phyloP scores from a whole-genome alignment of 371 early-diverging fungal genomes.

The Rhizopus sp. region DNA sequence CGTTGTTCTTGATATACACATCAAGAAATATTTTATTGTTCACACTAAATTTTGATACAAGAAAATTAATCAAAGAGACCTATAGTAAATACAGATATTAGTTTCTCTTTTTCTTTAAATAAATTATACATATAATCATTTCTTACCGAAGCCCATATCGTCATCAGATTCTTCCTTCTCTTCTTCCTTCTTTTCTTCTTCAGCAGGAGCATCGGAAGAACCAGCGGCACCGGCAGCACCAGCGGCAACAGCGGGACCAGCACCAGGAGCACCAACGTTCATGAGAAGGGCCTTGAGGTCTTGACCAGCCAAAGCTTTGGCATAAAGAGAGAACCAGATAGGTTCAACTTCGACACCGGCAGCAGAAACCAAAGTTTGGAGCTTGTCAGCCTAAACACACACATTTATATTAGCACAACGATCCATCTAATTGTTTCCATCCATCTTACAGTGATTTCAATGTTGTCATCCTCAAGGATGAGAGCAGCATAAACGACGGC shows the following conservation, averaged over 20 bases:
- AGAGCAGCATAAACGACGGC: conserved; percentile 97
- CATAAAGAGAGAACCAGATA: conserved; percentile 96
- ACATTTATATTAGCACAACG: not conserved
- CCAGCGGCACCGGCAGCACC: conserved; percentile 55
- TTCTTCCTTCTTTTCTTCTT: conserved; percentile 64
- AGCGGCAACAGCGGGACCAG: conserved; percentile 60
- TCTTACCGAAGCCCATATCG: conserved; percentile 88
- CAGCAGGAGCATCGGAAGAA: conserved; percentile 57
- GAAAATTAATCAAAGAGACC: conserved; percentile 84
- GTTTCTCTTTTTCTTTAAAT: not conserved
- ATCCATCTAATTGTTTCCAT: not conserved
- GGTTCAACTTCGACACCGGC: conserved; percentile 93
- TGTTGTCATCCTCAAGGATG: conserved; percentile 96
- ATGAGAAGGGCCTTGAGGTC: conserved; percentile 87
- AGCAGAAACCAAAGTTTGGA: conserved; percentile 87
- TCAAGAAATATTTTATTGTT: conserved; percentile 1
- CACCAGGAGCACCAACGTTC: conserved; percentile 84
- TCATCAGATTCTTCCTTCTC: conserved; percentile 92
- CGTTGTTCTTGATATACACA: conserved; percentile 2
- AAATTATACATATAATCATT: not conserved
- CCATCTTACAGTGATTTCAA: conserved; percentile 92
- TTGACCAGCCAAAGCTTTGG: conserved; percentile 97
- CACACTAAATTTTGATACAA: conserved; percentile 1
- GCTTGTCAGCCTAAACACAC: conserved; percentile 86
- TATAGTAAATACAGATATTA: conserved; percentile 14